A percentile compares a stretch with the other conserved stretches of the same genome.
Evolutionary conservation across 176 grass and related monocot genomes (phyloP).

Genomic region (Juncus inflexus): DNA sequence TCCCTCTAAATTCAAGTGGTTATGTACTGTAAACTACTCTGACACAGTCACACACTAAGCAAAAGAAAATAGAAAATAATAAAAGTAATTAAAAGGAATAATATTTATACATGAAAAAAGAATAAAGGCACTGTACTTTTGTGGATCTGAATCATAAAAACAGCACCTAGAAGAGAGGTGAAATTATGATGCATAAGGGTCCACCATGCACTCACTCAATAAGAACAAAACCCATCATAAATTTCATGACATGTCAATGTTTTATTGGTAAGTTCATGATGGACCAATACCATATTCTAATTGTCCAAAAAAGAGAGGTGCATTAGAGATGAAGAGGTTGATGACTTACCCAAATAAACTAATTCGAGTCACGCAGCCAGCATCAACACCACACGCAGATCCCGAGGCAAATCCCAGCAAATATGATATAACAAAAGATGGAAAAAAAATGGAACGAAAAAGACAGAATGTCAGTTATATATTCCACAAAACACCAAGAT

Average conservation of each 20-base stretch:
- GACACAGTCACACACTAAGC: too few relatives aligned
- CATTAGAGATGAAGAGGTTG: not conserved
- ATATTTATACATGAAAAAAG: too few relatives aligned
- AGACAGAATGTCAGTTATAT: conserved; percentile 38
- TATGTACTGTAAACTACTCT: too few relatives aligned
- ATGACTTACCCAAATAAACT: conserved; percentile 50
- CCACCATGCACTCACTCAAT: not conserved
- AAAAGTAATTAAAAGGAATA: too few relatives aligned
- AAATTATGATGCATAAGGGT: not conserved
- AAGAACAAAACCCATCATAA: too few relatives aligned
- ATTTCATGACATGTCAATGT: too few relatives aligned
- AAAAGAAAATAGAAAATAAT: too few relatives aligned
- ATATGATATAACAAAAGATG: not conserved
- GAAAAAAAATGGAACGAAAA: conserved; percentile 10
- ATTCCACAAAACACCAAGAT: conserved; percentile 17
- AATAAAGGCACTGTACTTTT: too few relatives aligned
- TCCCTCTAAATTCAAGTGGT: too few relatives aligned
- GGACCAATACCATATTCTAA: not conserved
- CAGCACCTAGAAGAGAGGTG: not conserved
- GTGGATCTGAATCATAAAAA: not conserved
- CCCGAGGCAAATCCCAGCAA: conserved; percentile 21
- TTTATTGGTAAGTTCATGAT: too few relatives aligned
- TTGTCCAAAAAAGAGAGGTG: too few relatives aligned
- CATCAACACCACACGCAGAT: conserved; percentile 39
- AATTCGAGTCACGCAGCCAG: conserved; percentile 17